phyloP scores from a whole-genome alignment of 768 basidiomycete species.

The Tylopilus rubrobrunneus region DNA sequence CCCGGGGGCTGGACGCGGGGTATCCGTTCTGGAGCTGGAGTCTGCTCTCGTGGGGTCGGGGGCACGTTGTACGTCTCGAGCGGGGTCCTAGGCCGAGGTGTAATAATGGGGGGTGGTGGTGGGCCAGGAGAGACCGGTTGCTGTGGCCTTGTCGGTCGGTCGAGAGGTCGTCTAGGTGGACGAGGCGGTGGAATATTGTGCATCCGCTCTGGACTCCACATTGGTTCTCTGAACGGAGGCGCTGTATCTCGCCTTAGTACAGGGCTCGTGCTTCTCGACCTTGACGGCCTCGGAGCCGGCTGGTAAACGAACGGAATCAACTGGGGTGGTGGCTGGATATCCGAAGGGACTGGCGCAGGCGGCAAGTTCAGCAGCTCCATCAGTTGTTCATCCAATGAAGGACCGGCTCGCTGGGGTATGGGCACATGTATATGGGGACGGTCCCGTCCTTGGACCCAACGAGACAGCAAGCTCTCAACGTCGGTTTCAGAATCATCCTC shows the following conservation, averaged over 20 bases:
- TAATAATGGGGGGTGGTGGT: background rate
- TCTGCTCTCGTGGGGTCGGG: slow-evolving; percentile 12
- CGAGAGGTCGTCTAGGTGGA: slow-evolving; percentile 6
- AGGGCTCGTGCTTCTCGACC: slow-evolving; percentile 43
- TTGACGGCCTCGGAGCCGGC: slow-evolving; percentile 37
- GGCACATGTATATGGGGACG: slow-evolving; percentile 39
- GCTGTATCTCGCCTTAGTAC: slow-evolving; percentile 19
- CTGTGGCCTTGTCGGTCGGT: background rate
- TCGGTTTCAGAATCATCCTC: slow-evolving; percentile 27
- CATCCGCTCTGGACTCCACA: slow-evolving; percentile 19
- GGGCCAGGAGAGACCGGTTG: background rate
- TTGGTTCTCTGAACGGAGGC: slow-evolving; percentile 26
- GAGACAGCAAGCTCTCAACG: slow-evolving; percentile 22
- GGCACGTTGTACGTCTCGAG: slow-evolving; percentile 4
- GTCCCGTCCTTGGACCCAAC: slow-evolving; percentile 27
- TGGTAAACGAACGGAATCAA: slow-evolving; percentile 54
- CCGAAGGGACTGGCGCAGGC: slow-evolving; percentile 35
- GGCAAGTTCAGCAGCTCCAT: slow-evolving; percentile 54
- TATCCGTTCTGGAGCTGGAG: slow-evolving; percentile 17
- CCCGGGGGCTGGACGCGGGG: slow-evolving; percentile 24
- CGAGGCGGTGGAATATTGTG: slow-evolving; percentile 9
- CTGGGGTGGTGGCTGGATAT: slow-evolving; percentile 47
- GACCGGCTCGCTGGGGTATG: slow-evolving; percentile 39
- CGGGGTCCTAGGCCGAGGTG: slow-evolving; percentile 4
- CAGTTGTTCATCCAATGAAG: slow-evolving; percentile 55